Conservation (phyloP, 495 filamentous ascomycete species). For the Xylaria venustula region DNA sequence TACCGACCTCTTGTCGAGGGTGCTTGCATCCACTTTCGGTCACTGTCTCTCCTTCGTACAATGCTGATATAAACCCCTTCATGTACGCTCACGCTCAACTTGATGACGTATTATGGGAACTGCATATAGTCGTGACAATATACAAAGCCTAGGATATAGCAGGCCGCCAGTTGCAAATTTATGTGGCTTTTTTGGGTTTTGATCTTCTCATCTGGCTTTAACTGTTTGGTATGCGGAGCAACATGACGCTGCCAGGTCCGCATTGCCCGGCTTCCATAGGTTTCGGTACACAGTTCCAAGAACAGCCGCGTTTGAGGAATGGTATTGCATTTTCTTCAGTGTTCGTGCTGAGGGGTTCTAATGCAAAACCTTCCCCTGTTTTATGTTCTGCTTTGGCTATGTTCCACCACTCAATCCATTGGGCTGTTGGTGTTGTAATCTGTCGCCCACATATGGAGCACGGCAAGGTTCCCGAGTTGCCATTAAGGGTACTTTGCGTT, state of each 20-base stretch:
- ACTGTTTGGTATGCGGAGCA: too few species aligned
- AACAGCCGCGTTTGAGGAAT: conserved; percentile 64
- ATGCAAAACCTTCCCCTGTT: neutral
- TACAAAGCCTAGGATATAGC: too few species aligned
- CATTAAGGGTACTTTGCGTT: conserved; percentile 40
- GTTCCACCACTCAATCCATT: conserved; percentile 79
- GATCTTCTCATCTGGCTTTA: too few species aligned
- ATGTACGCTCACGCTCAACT: neutral
- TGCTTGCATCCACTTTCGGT: too few species aligned
- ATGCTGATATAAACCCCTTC: neutral
- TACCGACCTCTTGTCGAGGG: neutral
- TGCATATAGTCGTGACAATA: neutral
- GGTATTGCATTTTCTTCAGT: conserved; percentile 48
- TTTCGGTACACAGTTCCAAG: conserved; percentile 59
- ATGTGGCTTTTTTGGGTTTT: too few species aligned
- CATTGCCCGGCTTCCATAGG: conserved; percentile 13
- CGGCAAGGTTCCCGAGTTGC: conserved; percentile 43
- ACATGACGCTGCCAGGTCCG: conserved; percentile 7
- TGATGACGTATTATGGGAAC: neutral
- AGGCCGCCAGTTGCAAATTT: too few species aligned
- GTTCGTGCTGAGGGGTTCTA: conserved; percentile 26
- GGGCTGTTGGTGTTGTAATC: conserved; percentile 59
- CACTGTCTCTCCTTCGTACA: neutral
- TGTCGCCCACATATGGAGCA: conserved; percentile 61
- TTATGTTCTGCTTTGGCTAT: conserved; percentile 16